Base-by-base conservation (phyloP, 495 filamentous ascomycete genomes). In the Penicillium psychrofluorescens region DNA sequence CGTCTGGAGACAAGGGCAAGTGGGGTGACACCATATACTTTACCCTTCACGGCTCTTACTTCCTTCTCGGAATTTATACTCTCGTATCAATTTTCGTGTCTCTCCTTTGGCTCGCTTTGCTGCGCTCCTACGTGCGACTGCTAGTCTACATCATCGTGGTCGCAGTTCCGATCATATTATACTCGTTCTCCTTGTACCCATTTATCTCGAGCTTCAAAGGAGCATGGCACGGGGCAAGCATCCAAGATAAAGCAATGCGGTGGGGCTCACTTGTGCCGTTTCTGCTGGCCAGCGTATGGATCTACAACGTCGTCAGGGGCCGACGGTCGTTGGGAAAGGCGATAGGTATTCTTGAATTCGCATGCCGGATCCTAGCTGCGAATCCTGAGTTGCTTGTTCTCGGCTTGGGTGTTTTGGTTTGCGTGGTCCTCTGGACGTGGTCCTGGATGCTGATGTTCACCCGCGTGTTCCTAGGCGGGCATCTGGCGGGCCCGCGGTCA, bases 381-480 rank as follows among this genome's bases (percentile, higher is more conserved):
- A 92, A 92, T 55, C 83, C 90, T 15, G 84, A 85, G 13, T 71
- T 98, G 16, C 68, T 97, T n/a, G 61, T 83, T 4, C 74, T 96
- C 28, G 91, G 90, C 13, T 79, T 97, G 49, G 82, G 68, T 29
- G 85, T 82, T 22, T 76, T 98, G n/a, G 74, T 69, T 8, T 69
- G 75, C 30, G 81, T 95, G 35, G 83, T 94, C 8, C 67, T 77
- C 7, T 97, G 90, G 86, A 95, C 89, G 2, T 98, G 92, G 92
- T 53, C 85, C 8, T 98, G 92, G 92, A 78, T 97, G 58, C 78
- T 81, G 53, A 96, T 97, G 92, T 98, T 98, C 63, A 92, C 88
- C 2, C 77, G 90, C 22, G 80, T 97, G 36, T 98, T 98, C 61
- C 78, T 96, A 34, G 87, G 84, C 13, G 92, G 90, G 4, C 85